These are phyloP conservation scores for Canavalia ensiformis DNA, from an alignment of 306 rosid genomes.

Conservation along the genomic window DNA sequence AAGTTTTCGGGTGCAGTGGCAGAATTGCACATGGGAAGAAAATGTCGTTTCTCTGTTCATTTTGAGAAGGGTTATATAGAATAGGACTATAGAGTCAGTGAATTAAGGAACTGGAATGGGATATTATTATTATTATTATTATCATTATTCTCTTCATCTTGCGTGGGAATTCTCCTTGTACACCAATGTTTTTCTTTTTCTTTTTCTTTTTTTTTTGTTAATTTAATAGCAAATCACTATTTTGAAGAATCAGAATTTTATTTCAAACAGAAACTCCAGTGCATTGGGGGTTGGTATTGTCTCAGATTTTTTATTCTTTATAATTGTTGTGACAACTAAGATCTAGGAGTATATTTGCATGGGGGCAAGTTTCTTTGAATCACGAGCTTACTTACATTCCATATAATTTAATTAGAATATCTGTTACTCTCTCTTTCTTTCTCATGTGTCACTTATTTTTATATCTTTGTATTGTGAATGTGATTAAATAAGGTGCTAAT, in stretches of 20 bases:
- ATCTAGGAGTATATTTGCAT: constrained; percentile 56
- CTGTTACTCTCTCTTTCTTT: neutral
- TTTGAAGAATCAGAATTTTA: constrained; percentile 59
- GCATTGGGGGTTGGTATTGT: constrained; percentile 55
- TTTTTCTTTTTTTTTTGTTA: constrained; percentile 41
- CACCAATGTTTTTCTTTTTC: neutral
- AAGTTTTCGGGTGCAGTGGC: constrained; percentile 57
- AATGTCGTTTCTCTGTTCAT: constrained; percentile 60
- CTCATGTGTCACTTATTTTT: neutral
- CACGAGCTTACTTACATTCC: constrained; percentile 58
- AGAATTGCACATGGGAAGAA: constrained; percentile 76
- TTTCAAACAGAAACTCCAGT: constrained; percentile 58
- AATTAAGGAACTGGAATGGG: constrained; percentile 33
- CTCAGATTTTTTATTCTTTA: constrained; percentile 51
- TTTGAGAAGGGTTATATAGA: constrained; percentile 40
- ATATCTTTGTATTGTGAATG: constrained; percentile 12
- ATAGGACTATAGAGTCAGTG: constrained; percentile 48
- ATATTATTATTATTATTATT: constrained; percentile 37
- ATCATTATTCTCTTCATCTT: neutral
- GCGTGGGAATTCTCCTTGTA: constrained; percentile 31
- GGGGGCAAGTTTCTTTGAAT: constrained; percentile 55
- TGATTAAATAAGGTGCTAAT: neutral
- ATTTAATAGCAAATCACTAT: constrained; percentile 48
- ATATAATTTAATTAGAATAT: constrained; percentile 4
- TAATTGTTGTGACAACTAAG: constrained; percentile 62